These are phyloP conservation scores for Dioscorea zingiberensis DNA, from an alignment of 106 monocot genomes.

Conservation along the genomic window DNA sequence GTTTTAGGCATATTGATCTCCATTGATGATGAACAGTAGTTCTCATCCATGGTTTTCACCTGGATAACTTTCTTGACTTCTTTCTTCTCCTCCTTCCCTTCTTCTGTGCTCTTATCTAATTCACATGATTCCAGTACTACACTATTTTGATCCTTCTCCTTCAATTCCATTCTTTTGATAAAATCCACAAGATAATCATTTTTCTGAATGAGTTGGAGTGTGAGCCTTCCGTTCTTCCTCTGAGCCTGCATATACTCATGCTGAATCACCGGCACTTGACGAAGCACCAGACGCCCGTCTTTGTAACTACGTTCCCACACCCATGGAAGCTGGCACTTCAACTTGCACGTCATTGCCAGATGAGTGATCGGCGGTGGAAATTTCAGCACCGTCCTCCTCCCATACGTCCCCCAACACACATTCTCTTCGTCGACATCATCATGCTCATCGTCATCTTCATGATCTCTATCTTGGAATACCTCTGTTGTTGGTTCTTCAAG, in stretches of 20 bases:
- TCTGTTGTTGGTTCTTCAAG: too few relatives aligned
- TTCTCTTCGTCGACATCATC: conserved; percentile 1
- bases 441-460: background rate
- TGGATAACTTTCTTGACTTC: too few relatives aligned
- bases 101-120: background rate
- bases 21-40: too few relatives aligned
- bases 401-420: conserved; percentile 17
- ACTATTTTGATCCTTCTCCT: too few relatives aligned
- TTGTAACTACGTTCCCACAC: conserved; percentile 22
- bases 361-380: conserved; percentile 29
- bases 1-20: too few relatives aligned
- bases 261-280: conserved; percentile 10
- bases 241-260: conserved; percentile 32
- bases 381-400: background rate
- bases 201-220: conserved; percentile 22
- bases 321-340: conserved; percentile 21
- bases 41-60: too few relatives aligned
- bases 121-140: too few relatives aligned
- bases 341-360: conserved; percentile 21
- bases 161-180: background rate
- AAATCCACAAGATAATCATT: background rate
- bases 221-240: conserved; percentile 32
- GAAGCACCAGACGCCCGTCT: conserved; percentile 46
- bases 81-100: background rate
- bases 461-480: background rate